Conservation (phyloP, 2,329 filamentous ascomycete species). For the Eutypella sp. region DNA sequence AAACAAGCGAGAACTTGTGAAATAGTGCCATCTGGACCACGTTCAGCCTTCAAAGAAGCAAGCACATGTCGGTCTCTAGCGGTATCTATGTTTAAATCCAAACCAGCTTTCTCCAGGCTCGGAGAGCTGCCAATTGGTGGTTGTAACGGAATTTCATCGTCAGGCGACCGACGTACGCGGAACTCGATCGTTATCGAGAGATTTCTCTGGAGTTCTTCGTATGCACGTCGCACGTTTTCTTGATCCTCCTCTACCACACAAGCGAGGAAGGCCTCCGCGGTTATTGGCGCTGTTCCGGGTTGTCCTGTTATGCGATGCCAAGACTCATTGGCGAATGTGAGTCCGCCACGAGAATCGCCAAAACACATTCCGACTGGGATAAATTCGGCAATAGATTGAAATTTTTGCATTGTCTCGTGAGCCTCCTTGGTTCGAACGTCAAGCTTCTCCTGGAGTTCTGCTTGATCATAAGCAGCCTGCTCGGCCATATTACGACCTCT, state of each 20-base stretch:
- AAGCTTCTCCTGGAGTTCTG: constrained; percentile 61
- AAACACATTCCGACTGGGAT: constrained; percentile 73
- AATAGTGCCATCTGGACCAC: constrained; percentile 36
- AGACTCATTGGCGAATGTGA: constrained; percentile 68
- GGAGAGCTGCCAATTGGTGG: constrained; percentile 28
- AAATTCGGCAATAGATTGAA: constrained; percentile 66
- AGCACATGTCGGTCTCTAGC: constrained; percentile 37
- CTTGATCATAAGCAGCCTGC: constrained; percentile 62
- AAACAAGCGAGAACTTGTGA: constrained; percentile 44
- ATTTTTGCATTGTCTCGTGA: constrained; percentile 55
- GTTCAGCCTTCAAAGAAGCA: constrained; percentile 44
- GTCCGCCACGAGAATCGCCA: constrained; percentile 56
- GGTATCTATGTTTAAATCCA: constrained; percentile 29
- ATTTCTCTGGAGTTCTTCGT: constrained; percentile 33
- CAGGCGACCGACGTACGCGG: constrained; percentile 30
- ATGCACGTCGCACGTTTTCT: constrained; percentile 34
- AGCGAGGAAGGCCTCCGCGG: constrained; percentile 34
- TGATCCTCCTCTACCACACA: constrained; percentile 44
- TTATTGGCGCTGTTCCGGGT: constrained; percentile 26
- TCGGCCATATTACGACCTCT: constrained; percentile 52
- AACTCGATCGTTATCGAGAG: constrained; percentile 44
- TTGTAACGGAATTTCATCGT: constrained; percentile 17
- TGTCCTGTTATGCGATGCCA: constrained; percentile 52
- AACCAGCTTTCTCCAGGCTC: constrained; percentile 30
- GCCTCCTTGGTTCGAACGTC: constrained; percentile 49